phyloP scores from a whole-genome alignment of 2,329 filamentous ascomycete species.

The Massarina eburnea region DNA sequence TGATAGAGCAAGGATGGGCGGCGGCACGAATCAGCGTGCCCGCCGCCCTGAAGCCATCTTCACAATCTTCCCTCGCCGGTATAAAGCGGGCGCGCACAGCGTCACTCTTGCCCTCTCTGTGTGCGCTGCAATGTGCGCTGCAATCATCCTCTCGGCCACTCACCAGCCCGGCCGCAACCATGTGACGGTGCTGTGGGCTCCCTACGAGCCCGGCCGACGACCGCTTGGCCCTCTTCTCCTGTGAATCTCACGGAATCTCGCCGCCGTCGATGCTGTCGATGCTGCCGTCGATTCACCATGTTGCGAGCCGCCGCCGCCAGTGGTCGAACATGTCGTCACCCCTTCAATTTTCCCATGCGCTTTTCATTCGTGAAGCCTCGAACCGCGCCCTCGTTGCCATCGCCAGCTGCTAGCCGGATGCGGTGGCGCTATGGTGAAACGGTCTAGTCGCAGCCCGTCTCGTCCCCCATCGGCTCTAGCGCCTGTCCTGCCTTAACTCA shows the following conservation, averaged over 20 bases:
- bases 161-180: not conserved
- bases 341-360: conserved; percentile 4
- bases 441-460: conserved; percentile 1
- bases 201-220: no score
- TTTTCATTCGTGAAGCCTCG: conserved; percentile 10
- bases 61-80: not conserved
- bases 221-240: no score
- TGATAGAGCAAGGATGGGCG: not conserved
- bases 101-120: not conserved
- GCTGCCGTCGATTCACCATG: not conserved
- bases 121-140: not conserved
- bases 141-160: not conserved
- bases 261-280: not conserved
- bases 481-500: not conserved
- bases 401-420: not conserved
- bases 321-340: conserved; percentile 8
- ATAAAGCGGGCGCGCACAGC: not conserved
- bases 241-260: not conserved
- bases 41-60: not conserved
- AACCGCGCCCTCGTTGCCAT: conserved; percentile 5
- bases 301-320: conserved; percentile 3
- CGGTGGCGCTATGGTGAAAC: not conserved
- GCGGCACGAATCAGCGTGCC: not conserved
- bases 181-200: not conserved
- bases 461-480: not conserved